Evolutionary conservation across 2,329 filamentous ascomycete species (phyloP).

Genomic region (Pyrenochaeta sp.): DNA sequence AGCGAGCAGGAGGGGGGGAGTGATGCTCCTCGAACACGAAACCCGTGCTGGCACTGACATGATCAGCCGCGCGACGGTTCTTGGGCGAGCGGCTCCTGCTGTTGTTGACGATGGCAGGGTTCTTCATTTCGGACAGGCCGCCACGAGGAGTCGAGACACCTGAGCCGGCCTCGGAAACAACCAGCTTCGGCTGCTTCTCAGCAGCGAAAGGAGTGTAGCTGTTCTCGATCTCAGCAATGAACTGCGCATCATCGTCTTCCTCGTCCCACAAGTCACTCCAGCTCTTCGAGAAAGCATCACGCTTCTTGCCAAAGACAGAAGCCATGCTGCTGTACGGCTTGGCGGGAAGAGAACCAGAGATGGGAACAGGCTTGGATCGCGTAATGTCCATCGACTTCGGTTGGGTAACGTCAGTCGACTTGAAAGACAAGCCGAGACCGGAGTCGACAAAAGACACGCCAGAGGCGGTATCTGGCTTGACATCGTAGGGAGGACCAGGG

Average conservation of each 20-base stretch:
- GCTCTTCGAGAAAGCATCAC: conserved; percentile 90
- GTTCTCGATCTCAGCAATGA: conserved; percentile 66
- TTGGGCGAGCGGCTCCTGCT: conserved; percentile 51
- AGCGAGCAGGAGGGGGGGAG: conserved; percentile 54
- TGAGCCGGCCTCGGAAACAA: conserved; percentile 51
- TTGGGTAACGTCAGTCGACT: conserved; percentile 65
- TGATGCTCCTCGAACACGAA: conserved; percentile 76
- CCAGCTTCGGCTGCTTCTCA: conserved; percentile 45
- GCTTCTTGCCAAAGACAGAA: conserved; percentile 79
- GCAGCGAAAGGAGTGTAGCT: conserved; percentile 57
- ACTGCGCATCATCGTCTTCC: conserved; percentile 78
- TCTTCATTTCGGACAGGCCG: conserved; percentile 64
- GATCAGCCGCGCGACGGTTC: conserved; percentile 61
- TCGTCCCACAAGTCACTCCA: conserved; percentile 99
- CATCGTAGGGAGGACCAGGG: conserved; percentile 80
- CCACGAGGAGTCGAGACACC: conserved; percentile 60
- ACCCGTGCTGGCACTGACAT: conserved; percentile 72
- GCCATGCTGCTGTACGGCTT: conserved; percentile 75
- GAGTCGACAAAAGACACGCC: conserved; percentile 87
- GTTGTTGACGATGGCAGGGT: conserved; percentile 62
- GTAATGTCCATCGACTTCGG: conserved; percentile 59
- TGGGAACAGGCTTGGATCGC: conserved; percentile 76
- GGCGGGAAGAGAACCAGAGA: conserved; percentile 77
- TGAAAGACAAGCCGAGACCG: conserved; percentile 80
- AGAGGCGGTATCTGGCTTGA: conserved; percentile 78